phyloP scores from a whole-genome alignment of 148 eudicot species.

The Salicornia ramosissima region DNA sequence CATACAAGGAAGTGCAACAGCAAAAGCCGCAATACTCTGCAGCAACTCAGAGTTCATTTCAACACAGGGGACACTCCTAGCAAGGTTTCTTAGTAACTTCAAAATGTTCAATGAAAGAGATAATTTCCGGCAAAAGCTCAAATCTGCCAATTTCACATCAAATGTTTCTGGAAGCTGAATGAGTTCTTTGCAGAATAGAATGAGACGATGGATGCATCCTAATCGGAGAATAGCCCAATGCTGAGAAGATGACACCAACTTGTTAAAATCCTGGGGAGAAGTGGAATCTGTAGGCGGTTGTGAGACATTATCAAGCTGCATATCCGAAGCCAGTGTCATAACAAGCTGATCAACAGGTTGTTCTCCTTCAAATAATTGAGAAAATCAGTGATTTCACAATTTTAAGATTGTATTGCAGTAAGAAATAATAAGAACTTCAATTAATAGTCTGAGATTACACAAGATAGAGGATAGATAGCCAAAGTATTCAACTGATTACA shows the following conservation, averaged over 20 bases:
- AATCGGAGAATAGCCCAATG: slow-evolving; percentile 78
- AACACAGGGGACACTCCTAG: slow-evolving; percentile 46
- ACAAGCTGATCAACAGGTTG: slow-evolving; percentile 66
- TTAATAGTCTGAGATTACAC: no score
- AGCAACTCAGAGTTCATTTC: slow-evolving; percentile 50
- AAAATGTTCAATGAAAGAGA: slow-evolving; percentile 54
- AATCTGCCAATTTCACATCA: slow-evolving; percentile 47
- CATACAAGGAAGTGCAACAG: slow-evolving; percentile 52
- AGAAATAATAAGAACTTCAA: no score
- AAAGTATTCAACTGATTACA: no score
- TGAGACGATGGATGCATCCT: slow-evolving; percentile 65
- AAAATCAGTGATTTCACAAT: slow-evolving; percentile 11
- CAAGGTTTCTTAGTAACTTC: slow-evolving; percentile 63
- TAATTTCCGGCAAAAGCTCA: slow-evolving; percentile 47
- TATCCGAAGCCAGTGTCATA: slow-evolving; percentile 56
- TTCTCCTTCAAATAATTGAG: slow-evolving; percentile 46
- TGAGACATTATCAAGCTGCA: slow-evolving; percentile 39
- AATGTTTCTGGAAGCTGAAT: slow-evolving; percentile 42
- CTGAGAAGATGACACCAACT: slow-evolving; percentile 52
- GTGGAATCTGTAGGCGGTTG: slow-evolving; percentile 31
- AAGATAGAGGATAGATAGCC: no score
- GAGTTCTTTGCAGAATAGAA: slow-evolving; percentile 47
- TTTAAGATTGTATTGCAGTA: no score
- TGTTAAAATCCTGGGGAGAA: slow-evolving; percentile 40
- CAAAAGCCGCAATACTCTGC: slow-evolving; percentile 58